Percentiles rank a stretch among this genome's conserved stretches.
Evolutionary conservation across 108 stramenopile species (phyloP).

Genomic region (Pseudonitzschia delicatissima): DNA sequence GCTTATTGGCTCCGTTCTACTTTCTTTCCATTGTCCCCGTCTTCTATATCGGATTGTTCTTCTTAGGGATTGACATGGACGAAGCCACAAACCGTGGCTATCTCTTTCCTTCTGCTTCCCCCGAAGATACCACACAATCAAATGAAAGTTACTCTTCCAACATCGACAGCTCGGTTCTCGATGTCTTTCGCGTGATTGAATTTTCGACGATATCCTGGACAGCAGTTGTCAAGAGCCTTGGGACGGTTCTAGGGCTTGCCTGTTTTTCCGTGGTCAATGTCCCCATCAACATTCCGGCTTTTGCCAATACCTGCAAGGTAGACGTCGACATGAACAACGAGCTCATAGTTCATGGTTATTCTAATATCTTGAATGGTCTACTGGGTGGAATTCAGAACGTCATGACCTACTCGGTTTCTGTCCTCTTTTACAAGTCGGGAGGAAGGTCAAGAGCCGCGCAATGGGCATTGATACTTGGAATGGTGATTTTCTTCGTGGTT

Average conservation of each 20-base stretch:
- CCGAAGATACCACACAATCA: too few species aligned
- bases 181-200: constrained; percentile 41
- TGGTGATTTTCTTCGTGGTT: constrained; percentile 57
- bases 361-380: constrained; percentile 64
- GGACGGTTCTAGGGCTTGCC: constrained; percentile 56
- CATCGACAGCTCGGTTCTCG: constrained; percentile 33
- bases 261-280: constrained; percentile 75
- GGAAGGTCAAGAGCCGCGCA: constrained; percentile 51
- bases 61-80: constrained; percentile 26
- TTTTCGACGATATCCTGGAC: constrained; percentile 55
- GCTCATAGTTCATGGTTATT: constrained; percentile 76
- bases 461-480: constrained; percentile 37
- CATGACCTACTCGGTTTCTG: constrained; percentile 65
- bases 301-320: constrained; percentile 54
- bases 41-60: constrained; percentile 44
- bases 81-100: constrained; percentile 39
- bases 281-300: constrained; percentile 78
- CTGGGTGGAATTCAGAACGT: constrained; percentile 78
- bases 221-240: constrained; percentile 53
- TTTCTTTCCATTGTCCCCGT: constrained; percentile 61
- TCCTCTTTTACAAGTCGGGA: constrained; percentile 73
- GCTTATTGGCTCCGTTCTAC: constrained; percentile 60
- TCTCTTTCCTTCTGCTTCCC: constrained; percentile 55
- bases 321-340: constrained; percentile 82
- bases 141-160: too few species aligned